A percentile compares a stretch with the other conserved stretches of the same genome.
phyloP scores from a whole-genome alignment of 495 filamentous ascomycete genomes.

The Tuber umbilicatum region DNA sequence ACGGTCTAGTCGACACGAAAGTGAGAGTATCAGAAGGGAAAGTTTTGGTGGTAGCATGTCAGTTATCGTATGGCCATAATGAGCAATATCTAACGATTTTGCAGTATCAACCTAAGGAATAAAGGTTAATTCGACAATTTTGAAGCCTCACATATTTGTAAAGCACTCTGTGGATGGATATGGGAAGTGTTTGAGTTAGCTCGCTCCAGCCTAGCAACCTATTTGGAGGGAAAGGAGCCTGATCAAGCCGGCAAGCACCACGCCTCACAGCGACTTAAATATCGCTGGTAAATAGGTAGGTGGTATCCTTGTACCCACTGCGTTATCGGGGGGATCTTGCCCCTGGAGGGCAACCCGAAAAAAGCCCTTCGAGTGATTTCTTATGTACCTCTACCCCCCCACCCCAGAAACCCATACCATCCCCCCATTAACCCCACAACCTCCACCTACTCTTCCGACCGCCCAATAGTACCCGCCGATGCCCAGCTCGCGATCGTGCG shows the following conservation, averaged over 20 bases:
- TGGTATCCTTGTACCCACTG: not conserved
- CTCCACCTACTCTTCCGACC: conserved; percentile 58
- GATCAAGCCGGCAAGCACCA: not conserved
- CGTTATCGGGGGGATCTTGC: not conserved
- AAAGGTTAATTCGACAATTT: not conserved
- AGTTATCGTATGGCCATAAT: not conserved
- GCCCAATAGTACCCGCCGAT: conserved; percentile 54
- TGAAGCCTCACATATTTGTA: not conserved
- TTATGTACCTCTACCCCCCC: not conserved
- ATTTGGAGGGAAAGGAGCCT: not conserved
- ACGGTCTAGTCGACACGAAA: not conserved
- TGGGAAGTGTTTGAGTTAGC: not conserved
- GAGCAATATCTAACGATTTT: not conserved
- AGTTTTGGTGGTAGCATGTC: not conserved
- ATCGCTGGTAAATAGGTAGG: not conserved
- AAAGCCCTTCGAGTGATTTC: not conserved
- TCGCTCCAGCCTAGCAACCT: not conserved
- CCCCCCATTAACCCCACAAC: conserved; percentile 57
- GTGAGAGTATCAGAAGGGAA: not conserved
- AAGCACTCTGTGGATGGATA: not conserved
- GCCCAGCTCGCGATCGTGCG: conserved; percentile 50
- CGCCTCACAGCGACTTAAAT: not conserved
- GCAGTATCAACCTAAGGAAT: not conserved
- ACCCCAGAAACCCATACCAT: conserved; percentile 14
- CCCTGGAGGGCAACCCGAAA: not conserved